phyloP scores from a whole-genome alignment of 495 filamentous ascomycete species.

The Lasiosphaeria miniovina region DNA sequence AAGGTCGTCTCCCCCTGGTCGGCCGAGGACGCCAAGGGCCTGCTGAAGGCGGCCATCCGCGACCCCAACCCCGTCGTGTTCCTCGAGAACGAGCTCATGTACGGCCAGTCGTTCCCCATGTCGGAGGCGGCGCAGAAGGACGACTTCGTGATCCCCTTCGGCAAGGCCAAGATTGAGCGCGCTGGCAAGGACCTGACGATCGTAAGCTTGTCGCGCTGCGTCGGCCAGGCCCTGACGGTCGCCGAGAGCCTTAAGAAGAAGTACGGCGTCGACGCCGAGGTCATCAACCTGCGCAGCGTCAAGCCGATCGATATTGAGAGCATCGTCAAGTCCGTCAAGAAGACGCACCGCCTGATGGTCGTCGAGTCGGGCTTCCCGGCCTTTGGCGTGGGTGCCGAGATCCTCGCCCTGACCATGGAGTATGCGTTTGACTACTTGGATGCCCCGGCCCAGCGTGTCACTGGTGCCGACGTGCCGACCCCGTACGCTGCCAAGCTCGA shows the following conservation, averaged over 20 bases:
- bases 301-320: constrained; percentile 95
- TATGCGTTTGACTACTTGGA: constrained; percentile 98
- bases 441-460: constrained; percentile 86
- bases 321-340: constrained; percentile 95
- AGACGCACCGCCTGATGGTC: constrained; percentile 86
- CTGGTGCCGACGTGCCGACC: constrained; percentile 93
- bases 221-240: constrained; percentile 85
- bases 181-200: constrained; percentile 94
- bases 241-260: constrained; percentile 89
- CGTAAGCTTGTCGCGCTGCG: constrained; percentile 88
- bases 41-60: constrained; percentile 95
- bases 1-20: constrained; percentile 97
- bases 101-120: constrained; percentile 93
- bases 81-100: constrained; percentile 96
- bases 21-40: constrained; percentile 95
- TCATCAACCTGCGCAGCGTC: constrained; percentile 95
- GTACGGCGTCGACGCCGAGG: constrained; percentile 93
- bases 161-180: constrained; percentile 98
- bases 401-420: constrained; percentile 91
- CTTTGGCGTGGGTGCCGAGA: constrained; percentile 87
- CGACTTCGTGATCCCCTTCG: constrained; percentile 94
- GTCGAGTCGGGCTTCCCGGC: constrained; percentile 96
- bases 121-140: constrained; percentile 89
- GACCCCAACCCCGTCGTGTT: constrained; percentile 96
- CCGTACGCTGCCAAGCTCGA: constrained; percentile 88